Percentiles rank a stretch among this genome's conserved stretches.
These are phyloP conservation scores for Cyphellophora attinorum DNA, from an alignment of 2,329 filamentous ascomycete species.

Conservation along the genomic window DNA sequence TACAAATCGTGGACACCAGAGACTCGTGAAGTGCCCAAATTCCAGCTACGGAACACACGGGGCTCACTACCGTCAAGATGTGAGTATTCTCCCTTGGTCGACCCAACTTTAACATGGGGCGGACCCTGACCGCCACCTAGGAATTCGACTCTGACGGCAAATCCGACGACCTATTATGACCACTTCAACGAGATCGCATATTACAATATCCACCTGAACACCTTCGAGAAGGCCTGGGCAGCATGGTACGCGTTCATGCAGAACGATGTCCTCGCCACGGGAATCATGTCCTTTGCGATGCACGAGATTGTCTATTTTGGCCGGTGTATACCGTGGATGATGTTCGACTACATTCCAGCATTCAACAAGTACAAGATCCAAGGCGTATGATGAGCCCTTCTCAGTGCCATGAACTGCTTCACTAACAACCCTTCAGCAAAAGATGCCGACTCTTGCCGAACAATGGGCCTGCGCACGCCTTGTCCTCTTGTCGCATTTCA, in stretches of 20 bases:
- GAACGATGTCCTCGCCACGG: constrained; percentile 91
- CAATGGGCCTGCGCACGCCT: constrained; percentile 91
- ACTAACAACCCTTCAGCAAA: constrained; percentile 43
- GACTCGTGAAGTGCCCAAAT: too few species aligned
- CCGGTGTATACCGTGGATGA: constrained; percentile 78
- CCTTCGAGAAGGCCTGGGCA: constrained; percentile 82
- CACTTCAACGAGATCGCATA: constrained; percentile 56
- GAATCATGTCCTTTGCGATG: constrained; percentile 94
- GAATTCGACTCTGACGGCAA: constrained; percentile 35
- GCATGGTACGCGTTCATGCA: constrained; percentile 98
- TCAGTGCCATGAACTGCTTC: background rate
- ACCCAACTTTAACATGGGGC: background rate
- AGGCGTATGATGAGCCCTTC: constrained; percentile 44
- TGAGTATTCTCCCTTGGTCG: constrained; percentile 1
- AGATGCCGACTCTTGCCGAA: constrained; percentile 84
- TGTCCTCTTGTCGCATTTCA: constrained; percentile 91
- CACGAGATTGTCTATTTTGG: constrained; percentile 95
- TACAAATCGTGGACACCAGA: too few species aligned
- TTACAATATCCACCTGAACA: constrained; percentile 77
- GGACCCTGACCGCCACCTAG: constrained; percentile 19
- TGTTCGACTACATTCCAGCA: constrained; percentile 77
- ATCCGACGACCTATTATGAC: constrained; percentile 52
- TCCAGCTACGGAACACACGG: too few species aligned
- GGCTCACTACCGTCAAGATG: constrained; percentile 10
- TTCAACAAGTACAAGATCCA: constrained; percentile 96